Evolutionary conservation across 257 asterid species (phyloP).

Genomic region (Nicotiana paniculata): DNA sequence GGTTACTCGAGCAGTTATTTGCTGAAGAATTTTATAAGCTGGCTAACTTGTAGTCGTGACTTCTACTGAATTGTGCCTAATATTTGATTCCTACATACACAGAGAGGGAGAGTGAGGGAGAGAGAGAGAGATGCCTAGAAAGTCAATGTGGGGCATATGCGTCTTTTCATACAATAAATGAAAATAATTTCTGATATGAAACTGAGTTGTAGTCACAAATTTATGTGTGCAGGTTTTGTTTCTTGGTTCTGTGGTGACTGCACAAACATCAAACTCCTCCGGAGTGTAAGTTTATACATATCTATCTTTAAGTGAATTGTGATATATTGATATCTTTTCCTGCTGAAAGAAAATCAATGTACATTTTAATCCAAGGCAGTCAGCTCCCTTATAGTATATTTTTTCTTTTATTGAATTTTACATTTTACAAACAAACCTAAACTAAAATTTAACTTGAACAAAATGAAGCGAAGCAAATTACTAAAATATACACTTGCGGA

Average conservation of each 20-base stretch:
- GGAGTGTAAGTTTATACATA: constrained; percentile 5
- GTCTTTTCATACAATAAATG: not conserved
- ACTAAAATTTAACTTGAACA: not conserved
- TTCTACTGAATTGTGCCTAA: not conserved
- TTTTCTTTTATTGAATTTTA: not conserved
- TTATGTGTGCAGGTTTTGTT: constrained; percentile 9
- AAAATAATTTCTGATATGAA: not conserved
- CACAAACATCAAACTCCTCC: constrained; percentile 1
- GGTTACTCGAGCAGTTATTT: not conserved
- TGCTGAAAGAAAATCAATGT: not conserved
- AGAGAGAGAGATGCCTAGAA: not conserved
- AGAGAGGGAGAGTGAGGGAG: not conserved
- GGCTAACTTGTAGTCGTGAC: not conserved
- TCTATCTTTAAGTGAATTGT: not conserved
- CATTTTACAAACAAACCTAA: not conserved
- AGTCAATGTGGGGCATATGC: not conserved
- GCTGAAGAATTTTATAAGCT: not conserved
- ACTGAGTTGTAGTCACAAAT: not conserved
- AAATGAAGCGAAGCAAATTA: not conserved
- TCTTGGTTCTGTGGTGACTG: constrained; percentile 10
- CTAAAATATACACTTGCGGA: not conserved
- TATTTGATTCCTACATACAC: not conserved
- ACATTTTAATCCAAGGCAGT: not conserved
- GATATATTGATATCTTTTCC: not conserved
- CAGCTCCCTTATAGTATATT: not conserved